Conservation (phyloP, 805 yeast species). For the Spathaspora arborariae region DNA sequence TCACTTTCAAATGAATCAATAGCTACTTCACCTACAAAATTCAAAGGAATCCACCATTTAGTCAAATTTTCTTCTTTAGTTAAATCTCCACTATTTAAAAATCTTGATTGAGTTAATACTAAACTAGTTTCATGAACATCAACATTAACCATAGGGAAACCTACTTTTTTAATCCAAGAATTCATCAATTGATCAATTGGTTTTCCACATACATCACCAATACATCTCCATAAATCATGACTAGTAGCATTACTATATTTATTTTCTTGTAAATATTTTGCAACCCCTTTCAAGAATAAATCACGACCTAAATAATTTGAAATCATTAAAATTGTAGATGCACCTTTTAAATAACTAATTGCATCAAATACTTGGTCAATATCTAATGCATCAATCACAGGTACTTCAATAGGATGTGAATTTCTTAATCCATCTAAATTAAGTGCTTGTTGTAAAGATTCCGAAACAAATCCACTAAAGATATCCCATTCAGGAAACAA, state of each 20-base stretch:
- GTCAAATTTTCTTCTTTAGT: constrained; percentile 53
- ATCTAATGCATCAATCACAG: constrained; percentile 73
- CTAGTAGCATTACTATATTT: constrained; percentile 71
- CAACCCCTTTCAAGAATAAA: constrained; percentile 67
- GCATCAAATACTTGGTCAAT: constrained; percentile 80
- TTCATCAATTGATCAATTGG: constrained; percentile 60
- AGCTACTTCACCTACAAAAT: constrained; percentile 18
- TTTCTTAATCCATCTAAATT: constrained; percentile 53
- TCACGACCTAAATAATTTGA: constrained; percentile 68
- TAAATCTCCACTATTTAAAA: constrained; percentile 60
- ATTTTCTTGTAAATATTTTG: constrained; percentile 59
- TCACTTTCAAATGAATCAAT: constrained; percentile 23
- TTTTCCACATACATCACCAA: constrained; percentile 58
- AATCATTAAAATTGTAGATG: constrained; percentile 73
- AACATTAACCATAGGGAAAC: constrained; percentile 67
- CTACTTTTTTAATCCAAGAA: constrained; percentile 69
- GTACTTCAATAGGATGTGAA: constrained; percentile 82
- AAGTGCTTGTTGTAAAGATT: constrained; percentile 48
- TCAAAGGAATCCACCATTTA: constrained; percentile 58
- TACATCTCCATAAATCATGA: constrained; percentile 66
- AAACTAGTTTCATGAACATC: constrained; percentile 32
- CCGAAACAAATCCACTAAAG: constrained; percentile 52
- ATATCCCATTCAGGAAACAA: constrained; percentile 82
- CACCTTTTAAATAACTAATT: constrained; percentile 79
- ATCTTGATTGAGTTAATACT: constrained; percentile 53